Evolutionary conservation across 345 rosid genomes (phyloP).

Genomic region (Viola odorata): DNA sequence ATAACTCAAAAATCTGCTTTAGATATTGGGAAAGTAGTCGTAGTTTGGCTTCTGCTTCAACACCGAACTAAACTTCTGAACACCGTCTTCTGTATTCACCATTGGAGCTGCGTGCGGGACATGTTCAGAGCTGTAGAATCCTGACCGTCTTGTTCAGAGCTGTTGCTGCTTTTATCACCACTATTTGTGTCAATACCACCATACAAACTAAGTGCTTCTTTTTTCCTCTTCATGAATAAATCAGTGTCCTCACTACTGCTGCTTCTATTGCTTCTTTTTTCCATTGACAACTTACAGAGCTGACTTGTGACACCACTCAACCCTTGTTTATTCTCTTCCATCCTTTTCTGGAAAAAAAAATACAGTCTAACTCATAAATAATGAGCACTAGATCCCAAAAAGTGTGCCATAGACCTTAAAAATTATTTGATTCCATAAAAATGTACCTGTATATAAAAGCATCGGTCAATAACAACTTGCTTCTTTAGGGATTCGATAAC

Average conservation of each 20-base stretch:
- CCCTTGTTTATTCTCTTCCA: conserved; percentile 66
- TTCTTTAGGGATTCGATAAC: conserved; percentile 63
- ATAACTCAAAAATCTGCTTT: too few relatives aligned
- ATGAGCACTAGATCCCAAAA: neutral
- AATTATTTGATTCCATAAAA: neutral
- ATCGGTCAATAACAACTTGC: conserved; percentile 59
- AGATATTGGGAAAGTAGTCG: too few relatives aligned
- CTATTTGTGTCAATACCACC: conserved; percentile 46
- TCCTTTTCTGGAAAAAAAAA: conserved; percentile 49
- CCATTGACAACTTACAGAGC: conserved; percentile 44
- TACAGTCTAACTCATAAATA: conserved; percentile 1
- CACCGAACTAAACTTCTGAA: too few relatives aligned
- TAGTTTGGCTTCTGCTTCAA: too few relatives aligned
- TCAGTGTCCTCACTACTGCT: conserved; percentile 27
- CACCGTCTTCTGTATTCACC: too few relatives aligned
- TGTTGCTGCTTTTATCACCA: conserved; percentile 47
- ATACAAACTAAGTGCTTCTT: conserved; percentile 56
- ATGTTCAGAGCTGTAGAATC: conserved; percentile 32
- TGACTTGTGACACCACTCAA: conserved; percentile 51
- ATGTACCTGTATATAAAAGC: conserved; percentile 56
- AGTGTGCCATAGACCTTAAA: conserved; percentile 11
- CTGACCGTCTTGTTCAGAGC: conserved; percentile 53
- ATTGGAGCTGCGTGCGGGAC: too few relatives aligned
- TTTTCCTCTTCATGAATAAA: conserved; percentile 74
- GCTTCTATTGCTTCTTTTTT: conserved; percentile 43